Evolutionary conservation across 1,284 basidiomycete genomes (phyloP), one percentile per base, ranked within the genome.

Genomic region (Volvariella volvacea): DNA sequence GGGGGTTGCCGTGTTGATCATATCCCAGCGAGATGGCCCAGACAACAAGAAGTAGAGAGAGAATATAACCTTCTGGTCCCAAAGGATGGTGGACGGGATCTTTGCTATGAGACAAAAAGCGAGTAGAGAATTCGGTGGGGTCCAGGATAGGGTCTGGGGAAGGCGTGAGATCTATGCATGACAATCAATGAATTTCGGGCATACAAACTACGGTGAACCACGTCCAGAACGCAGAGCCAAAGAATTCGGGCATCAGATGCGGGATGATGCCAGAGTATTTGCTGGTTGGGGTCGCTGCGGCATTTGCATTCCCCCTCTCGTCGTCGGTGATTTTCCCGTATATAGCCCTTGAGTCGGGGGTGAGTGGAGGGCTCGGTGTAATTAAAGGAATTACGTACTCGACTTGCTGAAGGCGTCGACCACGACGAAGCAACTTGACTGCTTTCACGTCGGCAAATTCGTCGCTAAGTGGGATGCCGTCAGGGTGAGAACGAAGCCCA

Each of bases 1-100:
- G 22, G 12, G 20, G 14, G 14, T 28, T 33, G 22, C 90, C 91
- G 20, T 70, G 71, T 53, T 91, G 86, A 59, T 93, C 79, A 37
- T 93, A 67, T 17, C 92, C 91, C 57, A 88, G 92, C 21, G 87
- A 89, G 1, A 82, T 76, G 0, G 88, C 91, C 90, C 90, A 94
- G 15, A 84, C 76, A 42, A 88, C 87, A 15, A 92, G 68, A 19
- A 84, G 59, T 71, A 84, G 78, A 6, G 79, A 70, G 37, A 88
- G 68, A 44, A 89, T 71, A 42, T 74, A 72, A 14, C 78, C 85
- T 48, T 84, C 75, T 45, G 73, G 64, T 15, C 70, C 65, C 2
- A 88, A 68, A 10, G 74, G 66, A 25, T 74, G 67, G 25, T 28
- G 25, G 25, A 28, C 25, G 4, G 63, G 68, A 42, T 83, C 80